Evolutionary conservation across 2,329 filamentous ascomycete genomes (phyloP), one percentile per base, ranked within the genome.

Genomic region (Aspergillus carbonarius): DNA sequence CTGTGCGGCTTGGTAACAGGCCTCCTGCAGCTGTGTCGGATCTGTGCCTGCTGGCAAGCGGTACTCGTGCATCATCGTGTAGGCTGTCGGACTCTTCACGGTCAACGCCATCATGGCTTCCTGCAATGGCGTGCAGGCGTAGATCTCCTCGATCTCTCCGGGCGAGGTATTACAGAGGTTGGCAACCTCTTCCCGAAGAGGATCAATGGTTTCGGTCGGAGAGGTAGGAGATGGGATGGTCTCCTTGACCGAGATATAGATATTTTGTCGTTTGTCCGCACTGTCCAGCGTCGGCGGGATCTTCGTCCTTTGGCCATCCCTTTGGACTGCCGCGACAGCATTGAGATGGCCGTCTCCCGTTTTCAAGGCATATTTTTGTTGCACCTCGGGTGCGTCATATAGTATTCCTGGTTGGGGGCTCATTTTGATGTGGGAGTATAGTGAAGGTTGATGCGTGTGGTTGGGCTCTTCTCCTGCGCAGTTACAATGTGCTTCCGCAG

Each of bases 81-180:
- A 63, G 23, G 60, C 55, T 4, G n/a, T 46, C 8, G 60, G 40
- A 25, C 60, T 54, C 39, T 57, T 57, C 12, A 57, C 20, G 3
- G 60, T 63, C 13, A 35, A 20, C 2, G 60, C 58, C 44, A 63
- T 59, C 58, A 63, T 63, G 7, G n/a, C 60, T 46, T 63, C 60
- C 23, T 63, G 60, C 6, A 63, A 56, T 3, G 60, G 40, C 2
- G 60, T 63, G 18, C 58, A 63, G 4, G 47, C 20, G 30, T 63
- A 60, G 13, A 63, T 13, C 17, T 63, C 60, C 27, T 63, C 60
- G 12, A 63, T 10, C 4, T 61, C 60, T 0, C 57, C 49, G 13
- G 55, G 18, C 2, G 40, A 35, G 32, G 55, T 55, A 15, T 53
- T 25, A 27, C 60, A 60, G 6, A 40, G 54, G 10, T n/a, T 32